Percentiles rank a stretch among this genome's conserved stretches.
Conservation (phyloP, 2,329 filamentous ascomycete genomes). For the Penicillium freii region DNA sequence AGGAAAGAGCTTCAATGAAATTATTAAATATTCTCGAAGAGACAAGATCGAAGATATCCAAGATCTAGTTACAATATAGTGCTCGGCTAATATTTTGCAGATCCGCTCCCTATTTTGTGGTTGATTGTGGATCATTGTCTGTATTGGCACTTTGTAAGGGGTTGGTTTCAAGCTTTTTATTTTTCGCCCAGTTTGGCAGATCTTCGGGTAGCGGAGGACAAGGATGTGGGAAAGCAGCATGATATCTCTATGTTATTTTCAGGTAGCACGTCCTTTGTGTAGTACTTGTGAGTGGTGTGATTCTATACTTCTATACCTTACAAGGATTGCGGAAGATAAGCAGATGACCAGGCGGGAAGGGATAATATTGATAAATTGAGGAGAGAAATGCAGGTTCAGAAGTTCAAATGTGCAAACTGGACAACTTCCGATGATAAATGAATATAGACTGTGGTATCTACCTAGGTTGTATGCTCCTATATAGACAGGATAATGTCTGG, state of each 20-base stretch:
- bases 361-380: too few species aligned
- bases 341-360: neutral
- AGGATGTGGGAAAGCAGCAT: conserved; percentile 21
- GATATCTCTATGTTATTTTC: neutral
- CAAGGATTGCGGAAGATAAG: conserved; percentile 10
- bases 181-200: conserved; percentile 53
- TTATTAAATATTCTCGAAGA: conserved; percentile 60
- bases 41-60: conserved; percentile 22
- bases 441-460: neutral
- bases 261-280: conserved; percentile 3
- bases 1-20: conserved; percentile 51
- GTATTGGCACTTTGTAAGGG: conserved; percentile 49
- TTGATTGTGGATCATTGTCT: conserved; percentile 57
- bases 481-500: too few species aligned
- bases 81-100: conserved; percentile 18
- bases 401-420: neutral
- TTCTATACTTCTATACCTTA: conserved; percentile 9
- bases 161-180: conserved; percentile 51
- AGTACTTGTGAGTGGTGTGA: conserved; percentile 1
- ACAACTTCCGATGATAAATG: neutral
- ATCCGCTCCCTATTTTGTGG: conserved; percentile 53
- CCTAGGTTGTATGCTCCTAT: neutral
- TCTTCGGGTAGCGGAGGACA: conserved; percentile 23
- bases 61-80: neutral
- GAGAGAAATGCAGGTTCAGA: neutral